Percentiles rank a stretch among this genome's conserved stretches.
These are phyloP conservation scores for Cyclotella sp. DNA, from an alignment of 108 stramenopile species.

Conservation along the genomic window DNA sequence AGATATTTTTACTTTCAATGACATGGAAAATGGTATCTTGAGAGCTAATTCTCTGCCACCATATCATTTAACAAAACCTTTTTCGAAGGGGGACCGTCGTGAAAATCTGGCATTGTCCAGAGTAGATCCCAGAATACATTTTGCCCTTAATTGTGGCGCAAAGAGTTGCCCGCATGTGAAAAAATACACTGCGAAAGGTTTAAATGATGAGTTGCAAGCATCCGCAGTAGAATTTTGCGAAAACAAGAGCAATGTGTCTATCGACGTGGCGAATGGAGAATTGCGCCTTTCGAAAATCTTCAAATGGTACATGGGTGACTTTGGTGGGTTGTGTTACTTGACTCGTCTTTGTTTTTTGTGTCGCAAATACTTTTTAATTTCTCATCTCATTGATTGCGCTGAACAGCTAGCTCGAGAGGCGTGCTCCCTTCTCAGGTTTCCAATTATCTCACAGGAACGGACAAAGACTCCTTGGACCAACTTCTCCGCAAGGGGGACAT, in stretches of 20 bases:
- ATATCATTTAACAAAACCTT: conserved; percentile 26
- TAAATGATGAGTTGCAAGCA: conserved; percentile 56
- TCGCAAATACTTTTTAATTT: neutral
- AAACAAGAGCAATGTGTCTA: conserved; percentile 34
- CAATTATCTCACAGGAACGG: neutral
- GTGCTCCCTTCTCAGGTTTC: neutral
- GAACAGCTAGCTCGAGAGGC: neutral
- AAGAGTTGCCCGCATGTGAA: conserved; percentile 62
- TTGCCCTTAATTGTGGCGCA: conserved; percentile 75
- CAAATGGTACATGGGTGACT: conserved; percentile 55
- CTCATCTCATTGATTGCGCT: neutral
- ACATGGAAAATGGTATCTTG: conserved; percentile 70
- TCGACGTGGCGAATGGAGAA: conserved; percentile 27
- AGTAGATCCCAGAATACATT: conserved; percentile 60
- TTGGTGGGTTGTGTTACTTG: conserved; percentile 20
- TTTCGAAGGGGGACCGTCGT: conserved; percentile 15
- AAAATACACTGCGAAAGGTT: conserved; percentile 34
- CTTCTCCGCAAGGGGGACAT: conserved; percentile 1
- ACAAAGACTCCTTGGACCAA: neutral
- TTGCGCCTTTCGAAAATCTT: conserved; percentile 51
- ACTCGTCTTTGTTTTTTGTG: neutral
- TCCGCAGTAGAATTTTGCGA: conserved; percentile 49
- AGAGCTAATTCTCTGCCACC: conserved; percentile 46
- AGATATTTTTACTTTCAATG: conserved; percentile 50
- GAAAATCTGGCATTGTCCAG: conserved; percentile 4